A percentile compares a stretch with the other conserved stretches of the same genome.
Conservation (phyloP, 129 eudicot genomes). For the Chrysanthemum seticuspe region DNA sequence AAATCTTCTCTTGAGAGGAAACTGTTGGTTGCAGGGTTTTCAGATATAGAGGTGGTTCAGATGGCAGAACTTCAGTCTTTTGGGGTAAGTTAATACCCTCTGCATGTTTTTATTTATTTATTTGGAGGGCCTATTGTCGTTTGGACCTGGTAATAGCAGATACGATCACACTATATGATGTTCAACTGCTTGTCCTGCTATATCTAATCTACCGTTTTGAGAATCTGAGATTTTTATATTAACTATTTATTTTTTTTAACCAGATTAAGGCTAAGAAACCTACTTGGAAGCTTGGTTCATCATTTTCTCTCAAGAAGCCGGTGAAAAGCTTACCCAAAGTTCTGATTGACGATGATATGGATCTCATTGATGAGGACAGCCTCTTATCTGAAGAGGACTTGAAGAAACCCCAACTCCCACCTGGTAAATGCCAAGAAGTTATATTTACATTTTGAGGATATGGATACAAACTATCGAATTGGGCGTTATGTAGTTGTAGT, state of each 20-base stretch:
- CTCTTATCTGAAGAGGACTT: slow-evolving; percentile 91
- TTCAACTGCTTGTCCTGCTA: neutral
- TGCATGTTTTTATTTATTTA: too few relatives aligned
- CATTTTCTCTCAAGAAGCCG: slow-evolving; percentile 65
- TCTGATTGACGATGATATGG: slow-evolving; percentile 71
- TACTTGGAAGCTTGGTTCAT: slow-evolving; percentile 78
- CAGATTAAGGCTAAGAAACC: slow-evolving; percentile 75
- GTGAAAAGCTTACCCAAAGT: slow-evolving; percentile 64
- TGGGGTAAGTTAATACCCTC: slow-evolving; percentile 33
- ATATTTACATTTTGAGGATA: neutral
- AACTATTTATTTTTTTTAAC: neutral
- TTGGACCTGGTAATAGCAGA: too few relatives aligned
- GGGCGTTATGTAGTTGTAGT: neutral
- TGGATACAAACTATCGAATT: neutral
- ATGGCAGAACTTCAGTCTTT: slow-evolving; percentile 35
- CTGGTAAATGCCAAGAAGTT: slow-evolving; percentile 39
- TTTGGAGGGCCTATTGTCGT: too few relatives aligned
- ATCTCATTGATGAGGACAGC: slow-evolving; percentile 93
- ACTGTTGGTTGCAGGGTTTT: slow-evolving; percentile 66
- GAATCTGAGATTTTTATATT: neutral
- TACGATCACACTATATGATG: too few relatives aligned
- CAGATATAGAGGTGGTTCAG: slow-evolving; percentile 47
- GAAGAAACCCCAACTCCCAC: slow-evolving; percentile 80
- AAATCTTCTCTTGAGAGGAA: slow-evolving; percentile 53
- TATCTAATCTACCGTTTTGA: neutral